A percentile compares a stretch with the other conserved stretches of the same genome.
Evolutionary conservation across 495 filamentous ascomycete species (phyloP).

Genomic region (Letharia columbiana): DNA sequence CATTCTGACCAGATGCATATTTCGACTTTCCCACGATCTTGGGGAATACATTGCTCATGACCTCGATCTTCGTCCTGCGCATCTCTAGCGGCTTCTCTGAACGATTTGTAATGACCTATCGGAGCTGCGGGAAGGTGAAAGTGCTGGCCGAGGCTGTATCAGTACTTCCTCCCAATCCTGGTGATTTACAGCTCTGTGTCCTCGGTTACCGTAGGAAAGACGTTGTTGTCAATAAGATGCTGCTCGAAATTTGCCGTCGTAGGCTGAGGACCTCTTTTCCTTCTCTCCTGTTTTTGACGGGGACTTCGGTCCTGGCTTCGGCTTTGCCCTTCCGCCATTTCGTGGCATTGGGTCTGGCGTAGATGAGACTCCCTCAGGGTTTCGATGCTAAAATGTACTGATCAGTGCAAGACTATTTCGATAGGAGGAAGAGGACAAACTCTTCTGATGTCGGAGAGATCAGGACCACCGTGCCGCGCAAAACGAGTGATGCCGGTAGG

Average conservation of each 20-base stretch:
- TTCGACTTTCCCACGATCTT: background rate
- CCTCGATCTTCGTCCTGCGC: background rate
- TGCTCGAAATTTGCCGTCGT: background rate
- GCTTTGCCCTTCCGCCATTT: background rate
- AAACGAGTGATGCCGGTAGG: background rate
- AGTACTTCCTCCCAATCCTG: background rate
- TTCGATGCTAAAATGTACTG: background rate
- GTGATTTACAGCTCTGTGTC: background rate
- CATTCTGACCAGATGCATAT: background rate
- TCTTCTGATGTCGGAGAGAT: background rate
- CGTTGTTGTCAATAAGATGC: background rate
- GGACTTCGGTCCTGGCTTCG: background rate
- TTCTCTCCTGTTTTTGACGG: background rate
- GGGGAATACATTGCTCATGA: background rate
- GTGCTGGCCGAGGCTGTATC: background rate
- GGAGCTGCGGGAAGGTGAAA: background rate
- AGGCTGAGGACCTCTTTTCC: background rate
- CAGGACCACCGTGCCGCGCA: slow-evolving; percentile 1
- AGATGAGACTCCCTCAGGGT: background rate
- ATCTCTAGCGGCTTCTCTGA: background rate
- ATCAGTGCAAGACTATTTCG: background rate
- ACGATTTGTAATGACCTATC: background rate
- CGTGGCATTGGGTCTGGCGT: background rate
- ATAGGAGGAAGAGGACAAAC: background rate
- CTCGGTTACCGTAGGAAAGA: background rate